Percentiles rank a stretch among this genome's conserved stretches.
phyloP scores from a whole-genome alignment of 148 eudicot species.

The Rhododendron simsii region DNA sequence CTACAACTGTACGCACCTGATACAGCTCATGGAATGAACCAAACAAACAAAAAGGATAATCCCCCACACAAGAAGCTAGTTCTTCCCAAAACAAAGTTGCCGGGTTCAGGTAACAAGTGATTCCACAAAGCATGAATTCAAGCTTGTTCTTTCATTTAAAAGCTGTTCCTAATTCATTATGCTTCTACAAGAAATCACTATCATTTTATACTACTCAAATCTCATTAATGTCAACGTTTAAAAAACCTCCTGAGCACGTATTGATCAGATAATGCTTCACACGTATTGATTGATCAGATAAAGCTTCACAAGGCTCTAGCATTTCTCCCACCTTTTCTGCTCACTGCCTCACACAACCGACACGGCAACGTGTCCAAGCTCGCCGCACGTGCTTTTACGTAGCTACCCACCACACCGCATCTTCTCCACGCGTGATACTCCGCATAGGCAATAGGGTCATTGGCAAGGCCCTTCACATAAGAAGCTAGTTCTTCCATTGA shows the following conservation, averaged over 20 bases:
- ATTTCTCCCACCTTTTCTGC: constrained; percentile 71
- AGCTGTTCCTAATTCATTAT: not conserved
- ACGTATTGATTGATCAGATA: not conserved
- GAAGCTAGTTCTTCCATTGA: constrained; percentile 69
- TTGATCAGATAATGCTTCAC: constrained; percentile 14
- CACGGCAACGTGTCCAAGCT: constrained; percentile 92
- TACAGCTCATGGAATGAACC: not conserved
- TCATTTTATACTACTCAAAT: not conserved
- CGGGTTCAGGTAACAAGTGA: not conserved
- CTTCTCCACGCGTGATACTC: constrained; percentile 99
- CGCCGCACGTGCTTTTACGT: constrained; percentile 55
- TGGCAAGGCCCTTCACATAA: constrained; percentile 71
- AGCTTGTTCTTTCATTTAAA: not conserved
- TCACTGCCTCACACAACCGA: constrained; percentile 73
- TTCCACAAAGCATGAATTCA: not conserved
- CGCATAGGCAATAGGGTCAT: constrained; percentile 77
- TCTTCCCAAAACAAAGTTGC: not conserved
- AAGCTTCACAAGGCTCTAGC: constrained; percentile 36
- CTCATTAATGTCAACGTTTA: not conserved
- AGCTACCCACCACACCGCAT: constrained; percentile 80
- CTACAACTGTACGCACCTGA: not conserved
- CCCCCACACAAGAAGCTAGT: not conserved
- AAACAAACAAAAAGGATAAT: not conserved
- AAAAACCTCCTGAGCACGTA: not conserved
- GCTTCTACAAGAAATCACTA: not conserved